Conservation (phyloP, 495 filamentous ascomycete genomes). For the Daldinia grandis region DNA sequence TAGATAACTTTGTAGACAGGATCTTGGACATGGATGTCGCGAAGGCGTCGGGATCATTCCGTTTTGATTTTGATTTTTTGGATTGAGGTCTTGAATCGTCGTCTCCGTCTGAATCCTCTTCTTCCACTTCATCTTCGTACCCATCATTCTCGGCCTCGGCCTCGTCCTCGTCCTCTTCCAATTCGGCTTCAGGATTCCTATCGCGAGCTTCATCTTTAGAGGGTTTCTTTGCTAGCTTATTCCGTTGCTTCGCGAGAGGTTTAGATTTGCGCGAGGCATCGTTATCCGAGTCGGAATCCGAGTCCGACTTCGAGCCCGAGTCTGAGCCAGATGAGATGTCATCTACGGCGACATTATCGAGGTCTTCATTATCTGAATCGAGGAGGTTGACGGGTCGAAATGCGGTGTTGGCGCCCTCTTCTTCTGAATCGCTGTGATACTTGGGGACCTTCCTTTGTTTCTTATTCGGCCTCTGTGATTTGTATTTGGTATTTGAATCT, state of each 20-base stretch:
- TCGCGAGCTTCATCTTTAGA: slow-evolving; percentile 49
- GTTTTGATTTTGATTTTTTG: slow-evolving; percentile 67
- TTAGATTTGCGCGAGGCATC: slow-evolving; percentile 13
- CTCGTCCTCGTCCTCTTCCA: slow-evolving; percentile 45
- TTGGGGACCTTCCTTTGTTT: slow-evolving; percentile 74
- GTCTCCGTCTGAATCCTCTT: slow-evolving; percentile 43
- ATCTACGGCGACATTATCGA: slow-evolving; percentile 56
- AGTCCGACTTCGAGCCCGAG: slow-evolving; percentile 45
- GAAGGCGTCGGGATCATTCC: slow-evolving; percentile 90
- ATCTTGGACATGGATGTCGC: slow-evolving; percentile 92
- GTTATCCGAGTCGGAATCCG: slow-evolving; percentile 49
- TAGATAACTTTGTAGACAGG: slow-evolving; percentile 83
- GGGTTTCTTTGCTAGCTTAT: slow-evolving; percentile 39
- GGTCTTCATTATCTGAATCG: slow-evolving; percentile 71
- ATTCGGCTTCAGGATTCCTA: slow-evolving; percentile 42
- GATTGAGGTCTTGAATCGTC: slow-evolving; percentile 47
- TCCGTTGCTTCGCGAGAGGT: slow-evolving; percentile 21
- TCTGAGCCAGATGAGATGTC: slow-evolving; percentile 54
- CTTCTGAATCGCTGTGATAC: slow-evolving; percentile 77
- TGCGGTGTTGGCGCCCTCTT: slow-evolving; percentile 58
- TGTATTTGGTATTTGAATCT: slow-evolving; percentile 64
- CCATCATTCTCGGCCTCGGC: slow-evolving; percentile 16
- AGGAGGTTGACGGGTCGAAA: slow-evolving; percentile 72
- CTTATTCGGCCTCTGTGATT: slow-evolving; percentile 64
- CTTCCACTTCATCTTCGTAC: slow-evolving; percentile 48